phyloP scores from a whole-genome alignment of 2,329 filamentous ascomycete genomes.

The Fusarium nematophilum region DNA sequence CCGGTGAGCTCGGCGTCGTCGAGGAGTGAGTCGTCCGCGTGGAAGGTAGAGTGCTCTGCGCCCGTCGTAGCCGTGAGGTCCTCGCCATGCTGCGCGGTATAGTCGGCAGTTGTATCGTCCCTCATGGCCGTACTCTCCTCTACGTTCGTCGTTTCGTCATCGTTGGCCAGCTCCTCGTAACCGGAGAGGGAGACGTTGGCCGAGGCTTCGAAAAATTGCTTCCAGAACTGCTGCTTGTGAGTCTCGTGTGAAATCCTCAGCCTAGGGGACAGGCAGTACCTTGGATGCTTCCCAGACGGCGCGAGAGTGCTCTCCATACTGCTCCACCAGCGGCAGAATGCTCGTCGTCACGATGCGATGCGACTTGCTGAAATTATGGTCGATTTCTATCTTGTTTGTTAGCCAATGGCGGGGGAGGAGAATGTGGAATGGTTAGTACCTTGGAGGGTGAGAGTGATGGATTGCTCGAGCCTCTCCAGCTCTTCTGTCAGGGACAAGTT shows the following conservation, averaged over 20 bases:
- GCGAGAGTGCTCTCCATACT: constrained; percentile 93
- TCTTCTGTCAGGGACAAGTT: constrained; percentile 89
- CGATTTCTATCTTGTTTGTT: constrained; percentile 76
- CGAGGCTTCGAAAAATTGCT: constrained; percentile 99
- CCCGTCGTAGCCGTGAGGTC: constrained; percentile 52
- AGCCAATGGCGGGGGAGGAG: neutral
- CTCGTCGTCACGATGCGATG: constrained; percentile 95
- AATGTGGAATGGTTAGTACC: constrained; percentile 60
- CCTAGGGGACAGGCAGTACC: constrained; percentile 56
- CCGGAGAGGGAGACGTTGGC: constrained; percentile 96
- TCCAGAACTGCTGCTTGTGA: constrained; percentile 81
- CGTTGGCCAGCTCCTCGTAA: constrained; percentile 85
- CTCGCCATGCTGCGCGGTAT: constrained; percentile 56
- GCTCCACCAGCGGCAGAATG: constrained; percentile 92
- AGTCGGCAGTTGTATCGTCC: constrained; percentile 65
- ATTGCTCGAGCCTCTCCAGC: constrained; percentile 94
- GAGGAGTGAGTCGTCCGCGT: constrained; percentile 73
- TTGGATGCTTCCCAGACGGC: constrained; percentile 98
- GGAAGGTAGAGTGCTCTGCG: constrained; percentile 50
- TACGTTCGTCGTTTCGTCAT: constrained; percentile 65
- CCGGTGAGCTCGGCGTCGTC: constrained; percentile 72
- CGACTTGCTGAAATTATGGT: constrained; percentile 96
- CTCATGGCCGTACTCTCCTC: constrained; percentile 67
- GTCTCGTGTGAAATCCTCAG: neutral
- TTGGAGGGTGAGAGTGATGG: constrained; percentile 95